A percentile compares a stretch with the other conserved stretches of the same genome.
Conservation (phyloP, 2,329 filamentous ascomycete genomes). For the Paecilomyces variotii region DNA sequence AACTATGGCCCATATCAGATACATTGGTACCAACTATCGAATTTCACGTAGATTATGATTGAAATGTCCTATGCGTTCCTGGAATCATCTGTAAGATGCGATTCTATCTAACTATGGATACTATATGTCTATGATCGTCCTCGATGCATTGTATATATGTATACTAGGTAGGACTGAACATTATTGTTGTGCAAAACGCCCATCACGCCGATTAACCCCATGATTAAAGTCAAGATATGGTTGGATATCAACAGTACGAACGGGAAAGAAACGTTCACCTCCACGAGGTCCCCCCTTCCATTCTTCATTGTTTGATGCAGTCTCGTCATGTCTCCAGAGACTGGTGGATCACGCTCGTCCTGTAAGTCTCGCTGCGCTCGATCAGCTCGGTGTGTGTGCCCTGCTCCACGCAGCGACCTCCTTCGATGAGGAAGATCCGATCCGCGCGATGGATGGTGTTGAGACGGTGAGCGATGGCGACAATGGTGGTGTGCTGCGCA, state of each 20-base stretch:
- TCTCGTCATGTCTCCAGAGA: constrained; percentile 27
- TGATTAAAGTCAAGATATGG: not conserved
- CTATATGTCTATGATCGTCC: not conserved
- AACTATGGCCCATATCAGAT: too few relatives aligned
- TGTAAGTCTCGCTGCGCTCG: constrained; percentile 42
- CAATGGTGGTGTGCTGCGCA: constrained; percentile 26
- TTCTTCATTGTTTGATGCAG: not conserved
- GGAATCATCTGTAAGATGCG: not conserved
- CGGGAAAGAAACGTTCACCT: not conserved
- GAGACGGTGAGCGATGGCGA: constrained; percentile 36
- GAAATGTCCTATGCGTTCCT: not conserved
- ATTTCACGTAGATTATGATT: not conserved
- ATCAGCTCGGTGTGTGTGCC: constrained; percentile 44
- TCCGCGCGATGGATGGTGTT: constrained; percentile 52
- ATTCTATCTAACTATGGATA: not conserved
- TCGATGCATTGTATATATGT: not conserved
- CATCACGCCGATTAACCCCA: not conserved
- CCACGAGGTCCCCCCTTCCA: not conserved
- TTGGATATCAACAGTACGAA: not conserved
- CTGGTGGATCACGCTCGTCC: constrained; percentile 43
- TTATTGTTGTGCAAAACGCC: not conserved
- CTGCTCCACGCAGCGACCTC: constrained; percentile 40
- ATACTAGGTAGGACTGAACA: not conserved
- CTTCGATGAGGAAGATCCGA: constrained; percentile 63
- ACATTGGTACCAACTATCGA: too few relatives aligned